These are phyloP conservation scores for Xanthoceras sorbifolium DNA, from an alignment of 345 rosid species.

Conservation along the genomic window DNA sequence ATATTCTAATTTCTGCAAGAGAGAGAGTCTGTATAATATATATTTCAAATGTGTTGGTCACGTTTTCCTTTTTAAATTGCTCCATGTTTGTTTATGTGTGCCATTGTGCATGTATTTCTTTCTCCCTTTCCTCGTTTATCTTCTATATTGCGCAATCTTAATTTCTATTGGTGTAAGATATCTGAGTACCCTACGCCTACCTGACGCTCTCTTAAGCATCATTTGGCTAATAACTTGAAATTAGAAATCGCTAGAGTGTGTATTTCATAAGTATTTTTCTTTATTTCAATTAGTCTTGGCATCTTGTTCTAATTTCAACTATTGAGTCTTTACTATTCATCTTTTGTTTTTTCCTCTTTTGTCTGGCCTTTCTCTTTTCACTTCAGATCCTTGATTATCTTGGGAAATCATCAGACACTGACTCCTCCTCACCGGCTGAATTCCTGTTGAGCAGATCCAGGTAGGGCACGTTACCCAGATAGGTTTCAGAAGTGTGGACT, in stretches of 20 bases:
- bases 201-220: not conserved
- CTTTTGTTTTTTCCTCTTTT: not conserved
- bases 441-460: conserved; percentile 88
- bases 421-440: conserved; percentile 80
- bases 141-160: not conserved
- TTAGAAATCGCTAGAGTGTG: not conserved
- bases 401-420: conserved; percentile 78
- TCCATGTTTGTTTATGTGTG: not conserved
- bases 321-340: not conserved
- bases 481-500: conserved; percentile 16
- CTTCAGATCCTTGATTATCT: conserved; percentile 84
- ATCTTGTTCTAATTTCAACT: not conserved
- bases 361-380: conserved; percentile 10
- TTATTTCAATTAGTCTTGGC: not conserved
- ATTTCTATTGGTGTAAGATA: not conserved
- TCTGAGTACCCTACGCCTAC: not conserved
- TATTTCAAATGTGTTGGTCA: not conserved
- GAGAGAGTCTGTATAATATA: not conserved
- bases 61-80: not conserved
- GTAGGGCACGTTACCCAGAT: conserved; percentile 38
- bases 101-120: not conserved
- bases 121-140: not conserved
- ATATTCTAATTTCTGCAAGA: not conserved
- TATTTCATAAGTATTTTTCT: not conserved
- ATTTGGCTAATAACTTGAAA: not conserved